These are phyloP conservation scores for Aotearoamyces nothofagi DNA, from an alignment of 2,329 filamentous ascomycete genomes.

Conservation along the genomic window DNA sequence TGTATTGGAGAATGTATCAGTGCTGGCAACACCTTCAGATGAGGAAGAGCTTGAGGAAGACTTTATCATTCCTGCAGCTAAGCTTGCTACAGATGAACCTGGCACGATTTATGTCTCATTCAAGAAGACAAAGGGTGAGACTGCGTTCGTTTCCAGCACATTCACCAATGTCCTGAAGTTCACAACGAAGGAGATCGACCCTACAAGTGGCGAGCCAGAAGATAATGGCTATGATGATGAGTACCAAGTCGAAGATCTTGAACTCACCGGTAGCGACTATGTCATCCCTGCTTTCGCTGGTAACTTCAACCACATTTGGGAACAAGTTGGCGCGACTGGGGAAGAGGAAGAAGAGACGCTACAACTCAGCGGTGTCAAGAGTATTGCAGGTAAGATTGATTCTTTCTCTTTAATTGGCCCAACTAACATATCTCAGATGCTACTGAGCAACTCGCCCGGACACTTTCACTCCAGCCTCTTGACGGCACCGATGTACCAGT, in stretches of 20 bases:
- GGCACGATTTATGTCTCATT: conserved; percentile 94
- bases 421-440: conserved; percentile 46
- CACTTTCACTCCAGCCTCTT: conserved; percentile 79
- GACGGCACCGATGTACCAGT: conserved; percentile 88
- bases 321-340: conserved; percentile 75
- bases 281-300: conserved; percentile 85
- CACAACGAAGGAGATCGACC: conserved; percentile 95
- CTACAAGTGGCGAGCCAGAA: conserved; percentile 82
- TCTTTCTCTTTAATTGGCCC: background rate
- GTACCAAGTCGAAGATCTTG: conserved; percentile 90
- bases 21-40: conserved; percentile 65
- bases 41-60: conserved; percentile 80
- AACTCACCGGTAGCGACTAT: conserved; percentile 84
- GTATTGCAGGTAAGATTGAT: conserved; percentile 59
- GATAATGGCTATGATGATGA: conserved; percentile 91
- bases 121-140: conserved; percentile 64
- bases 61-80: conserved; percentile 82
- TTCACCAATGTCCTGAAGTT: conserved; percentile 95
- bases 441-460: conserved; percentile 76
- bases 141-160: conserved; percentile 59
- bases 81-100: conserved; percentile 69
- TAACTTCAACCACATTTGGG: conserved; percentile 93
- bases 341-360: conserved; percentile 87
- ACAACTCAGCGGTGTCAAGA: conserved; percentile 76
- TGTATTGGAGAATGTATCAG: conserved; percentile 76